Evolutionary conservation across 495 filamentous ascomycete species (phyloP).

Genomic region (Neurospora hispaniola): DNA sequence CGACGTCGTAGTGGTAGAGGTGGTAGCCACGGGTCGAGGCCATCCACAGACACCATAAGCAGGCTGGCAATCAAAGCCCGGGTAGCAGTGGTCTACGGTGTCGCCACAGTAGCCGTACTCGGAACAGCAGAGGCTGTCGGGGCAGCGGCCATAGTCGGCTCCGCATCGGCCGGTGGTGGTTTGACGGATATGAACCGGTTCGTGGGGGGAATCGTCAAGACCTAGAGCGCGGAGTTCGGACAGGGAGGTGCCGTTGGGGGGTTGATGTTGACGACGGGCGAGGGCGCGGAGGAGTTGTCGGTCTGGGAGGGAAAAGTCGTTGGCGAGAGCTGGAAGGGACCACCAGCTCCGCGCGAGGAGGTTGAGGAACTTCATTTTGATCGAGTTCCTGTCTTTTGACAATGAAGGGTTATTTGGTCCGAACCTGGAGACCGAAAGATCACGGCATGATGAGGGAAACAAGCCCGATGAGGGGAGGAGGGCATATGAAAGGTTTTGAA

Average conservation of each 20-base stretch:
- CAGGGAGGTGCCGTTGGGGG: too few relatives aligned
- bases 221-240: too few relatives aligned
- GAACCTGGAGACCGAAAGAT: neutral
- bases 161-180: constrained; percentile 12
- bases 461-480: neutral
- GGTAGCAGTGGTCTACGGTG: constrained; percentile 37
- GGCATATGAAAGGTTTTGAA: neutral
- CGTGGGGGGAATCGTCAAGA: too few relatives aligned
- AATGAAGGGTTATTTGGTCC: neutral
- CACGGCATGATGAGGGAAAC: neutral
- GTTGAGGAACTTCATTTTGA: neutral
- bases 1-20: constrained; percentile 2
- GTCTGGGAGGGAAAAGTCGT: neutral
- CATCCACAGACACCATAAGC: constrained; percentile 31
- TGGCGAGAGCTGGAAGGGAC: neutral
- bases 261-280: neutral
- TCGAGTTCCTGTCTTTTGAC: neutral
- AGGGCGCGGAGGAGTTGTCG: neutral
- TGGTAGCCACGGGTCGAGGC: constrained; percentile 12
- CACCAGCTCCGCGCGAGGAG: neutral
- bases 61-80: constrained; percentile 37
- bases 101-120: constrained; percentile 42
- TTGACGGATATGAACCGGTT: constrained; percentile 5
- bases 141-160: constrained; percentile 11
- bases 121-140: constrained; percentile 26